Percentiles rank a stretch among this genome's conserved stretches.
Conservation (phyloP, 257 asterid genomes). For the Nicotiana attenuata region DNA sequence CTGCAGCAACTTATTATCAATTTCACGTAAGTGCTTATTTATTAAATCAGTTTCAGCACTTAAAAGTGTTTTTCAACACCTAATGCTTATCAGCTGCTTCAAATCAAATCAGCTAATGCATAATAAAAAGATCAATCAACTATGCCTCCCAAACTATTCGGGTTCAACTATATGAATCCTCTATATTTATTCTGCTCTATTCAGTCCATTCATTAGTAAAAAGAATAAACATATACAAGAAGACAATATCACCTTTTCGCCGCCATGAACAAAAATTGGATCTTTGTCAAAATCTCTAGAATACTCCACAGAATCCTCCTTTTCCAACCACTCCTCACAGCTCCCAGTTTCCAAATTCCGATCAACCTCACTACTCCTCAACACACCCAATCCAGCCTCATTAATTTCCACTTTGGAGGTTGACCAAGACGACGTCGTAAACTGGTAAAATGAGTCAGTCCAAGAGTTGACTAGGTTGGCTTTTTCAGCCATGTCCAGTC, state of each 20-base stretch:
- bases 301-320: conserved; percentile 59
- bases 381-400: not conserved
- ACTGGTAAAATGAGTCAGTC: conserved; percentile 87
- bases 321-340: conserved; percentile 83
- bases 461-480: conserved; percentile 76
- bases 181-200: not conserved
- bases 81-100: too few species aligned
- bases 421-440: conserved; percentile 34
- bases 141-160: not conserved
- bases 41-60: too few species aligned
- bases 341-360: conserved; percentile 18
- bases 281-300: conserved; percentile 66
- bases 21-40: too few species aligned
- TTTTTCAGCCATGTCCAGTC: conserved; percentile 76
- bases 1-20: too few species aligned
- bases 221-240: not conserved
- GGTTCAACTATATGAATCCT: not conserved
- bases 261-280: conserved; percentile 59
- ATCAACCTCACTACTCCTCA: conserved; percentile 9
- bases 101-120: too few species aligned
- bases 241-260: conserved; percentile 41
- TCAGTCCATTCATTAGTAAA: too few species aligned
- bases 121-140: too few species aligned
- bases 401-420: not conserved
- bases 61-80: too few species aligned